phyloP scores from a whole-genome alignment of 768 basidiomycete genomes.

The Pisolithus marmoratus region DNA sequence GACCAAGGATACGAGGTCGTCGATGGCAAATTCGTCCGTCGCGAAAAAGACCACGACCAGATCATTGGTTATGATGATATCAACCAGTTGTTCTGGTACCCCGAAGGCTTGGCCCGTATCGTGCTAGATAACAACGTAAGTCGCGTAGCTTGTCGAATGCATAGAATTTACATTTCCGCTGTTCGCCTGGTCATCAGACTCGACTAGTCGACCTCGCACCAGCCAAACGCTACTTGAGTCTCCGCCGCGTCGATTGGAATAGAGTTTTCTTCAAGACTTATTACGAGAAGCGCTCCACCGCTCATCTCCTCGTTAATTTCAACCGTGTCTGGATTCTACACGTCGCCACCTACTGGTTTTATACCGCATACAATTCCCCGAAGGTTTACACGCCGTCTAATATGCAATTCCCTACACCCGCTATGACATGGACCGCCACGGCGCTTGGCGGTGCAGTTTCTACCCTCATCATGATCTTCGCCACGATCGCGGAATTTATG shows the following conservation, averaged over 20 bases:
- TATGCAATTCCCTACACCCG: constrained; percentile 62
- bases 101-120: constrained; percentile 93
- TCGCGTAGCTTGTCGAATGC: neutral
- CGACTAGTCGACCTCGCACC: constrained; percentile 90
- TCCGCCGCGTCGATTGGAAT: constrained; percentile 90
- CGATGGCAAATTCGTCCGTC: constrained; percentile 90
- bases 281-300: constrained; percentile 89
- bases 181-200: constrained; percentile 44
- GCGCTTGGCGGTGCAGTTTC: constrained; percentile 96
- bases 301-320: constrained; percentile 96
- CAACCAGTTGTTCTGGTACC: constrained; percentile 99
- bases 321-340: constrained; percentile 99
- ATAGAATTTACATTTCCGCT: constrained; percentile 1
- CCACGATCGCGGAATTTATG: constrained; percentile 90
- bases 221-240: constrained; percentile 88
- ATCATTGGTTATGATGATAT: constrained; percentile 99
- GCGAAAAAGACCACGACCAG: constrained; percentile 90
- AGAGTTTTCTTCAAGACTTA: constrained; percentile 99
- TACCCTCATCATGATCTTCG: constrained; percentile 88
- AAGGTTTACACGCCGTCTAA: constrained; percentile 76
- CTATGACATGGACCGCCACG: constrained; percentile 93
- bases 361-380: constrained; percentile 96
- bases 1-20: constrained; percentile 96
- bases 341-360: constrained; percentile 91
- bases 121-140: constrained; percentile 80